phyloP scores from a whole-genome alignment of 2,329 filamentous ascomycete genomes.

The Penicillium vulpinum region DNA sequence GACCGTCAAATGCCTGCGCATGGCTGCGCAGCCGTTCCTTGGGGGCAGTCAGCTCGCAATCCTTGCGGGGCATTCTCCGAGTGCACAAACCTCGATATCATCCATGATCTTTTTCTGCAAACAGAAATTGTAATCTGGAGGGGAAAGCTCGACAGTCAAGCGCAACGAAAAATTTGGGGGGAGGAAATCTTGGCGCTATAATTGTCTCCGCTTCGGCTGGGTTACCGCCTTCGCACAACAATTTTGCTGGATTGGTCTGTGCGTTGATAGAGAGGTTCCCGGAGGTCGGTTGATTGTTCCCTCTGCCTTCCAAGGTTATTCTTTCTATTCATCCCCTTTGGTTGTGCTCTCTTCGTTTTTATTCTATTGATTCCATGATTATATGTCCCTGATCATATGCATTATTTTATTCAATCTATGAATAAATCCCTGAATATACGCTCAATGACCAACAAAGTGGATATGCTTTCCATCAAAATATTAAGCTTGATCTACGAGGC shows the following conservation, averaged over 20 bases:
- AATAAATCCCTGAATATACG: neutral
- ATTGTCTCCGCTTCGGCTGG: slow-evolving; percentile 34
- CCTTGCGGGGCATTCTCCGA: slow-evolving; percentile 13
- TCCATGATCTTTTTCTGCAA: slow-evolving; percentile 30
- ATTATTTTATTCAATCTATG: neutral
- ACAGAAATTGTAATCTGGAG: slow-evolving; percentile 15
- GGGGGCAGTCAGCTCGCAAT: slow-evolving; percentile 25
- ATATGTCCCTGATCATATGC: neutral
- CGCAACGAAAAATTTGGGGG: slow-evolving; percentile 42
- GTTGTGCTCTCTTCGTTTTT: neutral
- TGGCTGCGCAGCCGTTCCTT: slow-evolving; percentile 53
- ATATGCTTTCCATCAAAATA: neutral
- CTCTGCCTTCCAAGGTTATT: neutral
- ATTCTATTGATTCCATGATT: neutral
- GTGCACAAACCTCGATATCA: slow-evolving; percentile 42
- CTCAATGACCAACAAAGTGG: neutral
- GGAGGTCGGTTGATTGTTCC: neutral
- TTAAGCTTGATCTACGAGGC: slow-evolving; percentile 25
- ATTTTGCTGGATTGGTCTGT: slow-evolving; percentile 9
- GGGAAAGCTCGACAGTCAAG: slow-evolving; percentile 24
- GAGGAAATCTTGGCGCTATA: slow-evolving; percentile 41
- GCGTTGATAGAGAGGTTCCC: neutral
- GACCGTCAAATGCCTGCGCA: slow-evolving; percentile 78
- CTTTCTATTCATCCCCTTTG: neutral
- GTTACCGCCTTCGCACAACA: slow-evolving; percentile 25